Percentiles rank a stretch among this genome's conserved stretches.
phyloP scores from a whole-genome alignment of 2,329 filamentous ascomycete species.

The Aspergillus brunneoviolaceus region DNA sequence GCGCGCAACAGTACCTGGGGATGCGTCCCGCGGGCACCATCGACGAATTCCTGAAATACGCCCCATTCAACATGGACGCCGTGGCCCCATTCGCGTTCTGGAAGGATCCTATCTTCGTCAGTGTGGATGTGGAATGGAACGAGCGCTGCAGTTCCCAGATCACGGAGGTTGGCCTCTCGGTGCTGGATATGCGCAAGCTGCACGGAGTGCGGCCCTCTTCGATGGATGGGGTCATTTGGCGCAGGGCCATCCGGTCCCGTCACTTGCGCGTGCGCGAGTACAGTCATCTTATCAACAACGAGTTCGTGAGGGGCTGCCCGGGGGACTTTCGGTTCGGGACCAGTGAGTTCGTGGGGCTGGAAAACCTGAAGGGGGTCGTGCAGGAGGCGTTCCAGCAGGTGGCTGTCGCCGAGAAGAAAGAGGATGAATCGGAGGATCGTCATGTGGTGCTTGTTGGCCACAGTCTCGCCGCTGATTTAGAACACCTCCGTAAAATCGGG shows the following conservation, averaged over 20 bases:
- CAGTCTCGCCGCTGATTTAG: constrained; percentile 65
- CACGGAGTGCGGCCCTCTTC: constrained; percentile 58
- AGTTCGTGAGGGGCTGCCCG: constrained; percentile 71
- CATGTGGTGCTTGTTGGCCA: constrained; percentile 80
- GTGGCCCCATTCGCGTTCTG: constrained; percentile 49
- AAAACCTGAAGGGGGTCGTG: constrained; percentile 48
- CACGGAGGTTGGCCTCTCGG: constrained; percentile 83
- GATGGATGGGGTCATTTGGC: constrained; percentile 63
- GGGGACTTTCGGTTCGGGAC: constrained; percentile 70
- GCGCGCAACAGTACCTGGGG: constrained; percentile 70
- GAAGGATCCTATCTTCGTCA: constrained; percentile 66
- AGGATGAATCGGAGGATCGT: constrained; percentile 35
- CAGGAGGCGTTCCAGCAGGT: constrained; percentile 54
- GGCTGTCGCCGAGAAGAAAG: neutral
- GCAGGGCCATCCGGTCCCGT: constrained; percentile 61
- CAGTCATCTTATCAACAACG: constrained; percentile 62
- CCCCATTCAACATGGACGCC: constrained; percentile 17
- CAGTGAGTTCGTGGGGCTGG: constrained; percentile 55
- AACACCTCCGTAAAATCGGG: constrained; percentile 64
- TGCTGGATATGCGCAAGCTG: constrained; percentile 69
- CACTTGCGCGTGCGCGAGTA: constrained; percentile 79
- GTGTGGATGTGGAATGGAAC: constrained; percentile 79
- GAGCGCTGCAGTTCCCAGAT: constrained; percentile 66
- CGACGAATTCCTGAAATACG: constrained; percentile 9
- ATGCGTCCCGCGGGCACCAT: constrained; percentile 50